These are phyloP conservation scores for Pichia sp. DNA, from an alignment of 1,139 yeast species.

Conservation along the genomic window DNA sequence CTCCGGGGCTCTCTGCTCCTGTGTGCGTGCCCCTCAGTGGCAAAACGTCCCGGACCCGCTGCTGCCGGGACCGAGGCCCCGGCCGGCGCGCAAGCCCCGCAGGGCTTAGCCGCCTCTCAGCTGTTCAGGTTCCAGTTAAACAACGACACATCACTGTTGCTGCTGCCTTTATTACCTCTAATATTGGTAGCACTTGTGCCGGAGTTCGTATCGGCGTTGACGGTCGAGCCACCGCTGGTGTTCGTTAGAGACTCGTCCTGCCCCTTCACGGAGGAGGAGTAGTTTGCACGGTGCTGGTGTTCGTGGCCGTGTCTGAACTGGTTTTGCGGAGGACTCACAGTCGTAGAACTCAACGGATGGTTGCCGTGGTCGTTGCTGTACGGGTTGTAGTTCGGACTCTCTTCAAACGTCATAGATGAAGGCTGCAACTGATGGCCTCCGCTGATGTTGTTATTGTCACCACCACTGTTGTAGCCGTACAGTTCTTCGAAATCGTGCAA, in stretches of 20 bases:
- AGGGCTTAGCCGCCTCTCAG: background rate
- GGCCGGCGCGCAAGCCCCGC: too few relatives aligned
- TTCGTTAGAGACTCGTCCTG: background rate
- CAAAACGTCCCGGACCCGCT: too few relatives aligned
- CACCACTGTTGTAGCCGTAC: background rate
- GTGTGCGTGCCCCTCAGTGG: too few relatives aligned
- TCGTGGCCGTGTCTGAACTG: slow-evolving; percentile 8
- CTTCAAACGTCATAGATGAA: slow-evolving; percentile 2
- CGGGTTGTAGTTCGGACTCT: slow-evolving; percentile 3
- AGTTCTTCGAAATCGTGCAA: background rate
- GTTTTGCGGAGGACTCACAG: background rate
- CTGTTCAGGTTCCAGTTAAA: background rate
- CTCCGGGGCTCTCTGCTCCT: too few relatives aligned
- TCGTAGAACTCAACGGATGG: background rate
- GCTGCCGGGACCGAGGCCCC: too few relatives aligned
- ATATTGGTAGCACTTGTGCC: background rate
- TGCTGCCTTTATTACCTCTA: background rate
- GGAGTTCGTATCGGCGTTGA: background rate
- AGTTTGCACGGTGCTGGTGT: slow-evolving; percentile 8
- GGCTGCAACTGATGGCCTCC: background rate
- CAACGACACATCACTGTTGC: background rate
- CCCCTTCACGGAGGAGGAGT: background rate
- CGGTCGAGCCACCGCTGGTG: background rate
- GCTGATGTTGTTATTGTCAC: background rate
- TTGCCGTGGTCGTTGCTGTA: background rate